Conservation (phyloP, 352 stramenopile genomes). For the Saprolegnia parasitica region DNA sequence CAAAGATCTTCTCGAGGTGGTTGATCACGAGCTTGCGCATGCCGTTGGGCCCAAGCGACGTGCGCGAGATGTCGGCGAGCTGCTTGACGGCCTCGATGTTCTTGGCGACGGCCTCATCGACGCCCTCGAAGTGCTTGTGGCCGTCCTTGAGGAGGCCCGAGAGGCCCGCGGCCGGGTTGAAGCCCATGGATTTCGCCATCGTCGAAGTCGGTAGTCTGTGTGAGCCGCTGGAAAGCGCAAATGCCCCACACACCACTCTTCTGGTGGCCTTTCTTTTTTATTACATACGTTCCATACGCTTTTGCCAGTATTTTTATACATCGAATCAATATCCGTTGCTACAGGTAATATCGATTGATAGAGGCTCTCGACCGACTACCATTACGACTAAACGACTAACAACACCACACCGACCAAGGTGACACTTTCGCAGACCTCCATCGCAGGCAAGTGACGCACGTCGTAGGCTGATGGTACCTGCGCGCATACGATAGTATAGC, state of each 20-base stretch:
- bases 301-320: slow-evolving; percentile 1
- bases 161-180: slow-evolving; percentile 94
- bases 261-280: not conserved
- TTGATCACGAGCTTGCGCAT: slow-evolving; percentile 99
- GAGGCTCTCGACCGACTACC: not conserved
- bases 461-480: too few species aligned
- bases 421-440: too few species aligned
- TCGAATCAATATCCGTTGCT: not conserved
- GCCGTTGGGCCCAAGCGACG: slow-evolving; percentile 97
- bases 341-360: not conserved
- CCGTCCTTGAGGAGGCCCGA: slow-evolving; percentile 98
- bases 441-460: too few species aligned
- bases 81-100: slow-evolving; percentile 99
- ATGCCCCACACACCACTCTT: slow-evolving; percentile 19
- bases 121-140: slow-evolving; percentile 93
- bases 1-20: slow-evolving; percentile 99
- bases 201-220: slow-evolving; percentile 18
- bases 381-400: too few species aligned
- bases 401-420: too few species aligned
- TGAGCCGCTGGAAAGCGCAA: slow-evolving; percentile 14
- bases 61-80: slow-evolving; percentile 95
- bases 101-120: slow-evolving; percentile 94
- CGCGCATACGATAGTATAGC: too few species aligned
- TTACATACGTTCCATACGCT: not conserved
- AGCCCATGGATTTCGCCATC: slow-evolving; percentile 92